phyloP scores from a whole-genome alignment of 257 asterid genomes.

The Cynanchum wilfordii region DNA sequence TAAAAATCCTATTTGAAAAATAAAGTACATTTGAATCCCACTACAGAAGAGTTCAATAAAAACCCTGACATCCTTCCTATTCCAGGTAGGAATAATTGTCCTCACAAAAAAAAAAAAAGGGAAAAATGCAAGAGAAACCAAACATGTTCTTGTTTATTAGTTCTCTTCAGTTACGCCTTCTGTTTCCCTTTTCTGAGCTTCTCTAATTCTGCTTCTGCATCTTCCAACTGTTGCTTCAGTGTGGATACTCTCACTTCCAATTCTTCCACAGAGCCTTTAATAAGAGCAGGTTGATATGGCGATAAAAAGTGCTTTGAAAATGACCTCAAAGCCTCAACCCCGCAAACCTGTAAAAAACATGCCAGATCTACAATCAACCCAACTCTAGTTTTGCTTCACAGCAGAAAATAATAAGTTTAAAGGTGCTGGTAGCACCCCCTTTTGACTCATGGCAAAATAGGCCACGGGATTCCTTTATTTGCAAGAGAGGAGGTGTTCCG shows the following conservation, averaged over 20 bases:
- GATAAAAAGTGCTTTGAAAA: constrained; percentile 57
- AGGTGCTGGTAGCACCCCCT: background rate
- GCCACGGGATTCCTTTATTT: no score
- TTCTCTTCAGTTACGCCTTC: constrained; percentile 31
- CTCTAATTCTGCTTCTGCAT: constrained; percentile 70
- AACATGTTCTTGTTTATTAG: background rate
- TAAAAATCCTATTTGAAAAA: background rate
- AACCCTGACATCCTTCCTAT: background rate
- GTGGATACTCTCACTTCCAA: constrained; percentile 52
- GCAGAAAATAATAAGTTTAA: background rate
- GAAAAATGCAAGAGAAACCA: background rate
- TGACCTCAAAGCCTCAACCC: constrained; percentile 67
- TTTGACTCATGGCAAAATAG: background rate
- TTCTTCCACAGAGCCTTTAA: constrained; percentile 60
- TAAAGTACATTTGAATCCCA: background rate
- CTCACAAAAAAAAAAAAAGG: background rate
- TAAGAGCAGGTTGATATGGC: constrained; percentile 58
- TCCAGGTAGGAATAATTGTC: background rate
- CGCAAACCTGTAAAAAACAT: constrained; percentile 56
- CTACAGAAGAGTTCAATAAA: background rate
- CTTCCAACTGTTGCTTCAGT: constrained; percentile 52
- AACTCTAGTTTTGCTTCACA: background rate
- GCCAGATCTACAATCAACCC: constrained; percentile 2
- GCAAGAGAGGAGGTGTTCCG: background rate
- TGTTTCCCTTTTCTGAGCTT: constrained; percentile 69